phyloP scores from a whole-genome alignment of 1,284 basidiomycete genomes.

The Vanrija sp. region DNA sequence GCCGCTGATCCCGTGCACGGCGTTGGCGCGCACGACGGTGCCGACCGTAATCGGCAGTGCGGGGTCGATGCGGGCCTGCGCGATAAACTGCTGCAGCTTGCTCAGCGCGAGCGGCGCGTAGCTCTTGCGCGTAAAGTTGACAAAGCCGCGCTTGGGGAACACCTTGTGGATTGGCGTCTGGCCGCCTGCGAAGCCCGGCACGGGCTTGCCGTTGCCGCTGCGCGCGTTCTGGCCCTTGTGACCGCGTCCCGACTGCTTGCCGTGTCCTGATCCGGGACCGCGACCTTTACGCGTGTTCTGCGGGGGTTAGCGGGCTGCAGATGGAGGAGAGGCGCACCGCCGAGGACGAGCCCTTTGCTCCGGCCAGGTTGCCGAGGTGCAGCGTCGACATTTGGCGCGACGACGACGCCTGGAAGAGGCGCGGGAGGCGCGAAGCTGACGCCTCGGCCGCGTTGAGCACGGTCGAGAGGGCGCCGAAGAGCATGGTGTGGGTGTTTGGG shows the following conservation, averaged over 20 bases:
- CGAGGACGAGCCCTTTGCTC: conserved; percentile 39
- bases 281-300: conserved; percentile 92
- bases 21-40: conserved; percentile 77
- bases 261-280: conserved; percentile 83
- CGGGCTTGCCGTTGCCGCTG: conserved; percentile 81
- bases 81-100: conserved; percentile 85
- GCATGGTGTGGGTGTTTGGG: conserved; percentile 12
- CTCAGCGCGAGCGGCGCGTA: conserved; percentile 84
- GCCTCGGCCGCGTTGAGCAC: conserved; percentile 12
- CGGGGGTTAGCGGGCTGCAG: not conserved
- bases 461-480: conserved; percentile 17
- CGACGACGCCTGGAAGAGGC: conserved; percentile 9
- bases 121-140: conserved; percentile 70
- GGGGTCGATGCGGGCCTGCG: conserved; percentile 72
- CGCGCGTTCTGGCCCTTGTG: conserved; percentile 95
- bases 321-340: conserved; percentile 18
- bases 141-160: conserved; percentile 91
- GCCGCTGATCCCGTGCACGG: conserved; percentile 79
- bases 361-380: conserved; percentile 34
- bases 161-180: conserved; percentile 89
- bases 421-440: conserved; percentile 13
- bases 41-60: conserved; percentile 82
- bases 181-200: conserved; percentile 86
- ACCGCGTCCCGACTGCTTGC: conserved; percentile 87
- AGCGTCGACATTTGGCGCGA: conserved; percentile 26